Percentiles rank a stretch among this genome's conserved stretches.
phyloP scores from a whole-genome alignment of 768 basidiomycete species.

The Panaeolus cyanescens region DNA sequence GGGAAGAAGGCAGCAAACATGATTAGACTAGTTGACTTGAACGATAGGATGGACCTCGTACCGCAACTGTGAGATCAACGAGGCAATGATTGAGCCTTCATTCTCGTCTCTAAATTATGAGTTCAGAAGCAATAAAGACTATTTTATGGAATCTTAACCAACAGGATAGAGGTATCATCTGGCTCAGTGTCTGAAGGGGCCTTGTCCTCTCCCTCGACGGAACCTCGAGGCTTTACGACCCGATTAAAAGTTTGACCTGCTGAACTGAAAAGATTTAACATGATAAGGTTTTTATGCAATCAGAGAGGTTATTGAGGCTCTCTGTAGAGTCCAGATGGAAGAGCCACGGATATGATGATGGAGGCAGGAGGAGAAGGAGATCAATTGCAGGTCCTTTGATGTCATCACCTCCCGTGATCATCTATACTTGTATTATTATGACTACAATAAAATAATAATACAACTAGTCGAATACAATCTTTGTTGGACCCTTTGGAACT shows the following conservation, averaged over 20 bases:
- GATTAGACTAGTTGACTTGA: conserved; percentile 3
- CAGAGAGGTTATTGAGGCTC: conserved; percentile 4
- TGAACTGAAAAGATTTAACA: conserved; percentile 82
- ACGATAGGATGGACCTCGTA: conserved; percentile 45
- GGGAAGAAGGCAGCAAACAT: conserved; percentile 1
- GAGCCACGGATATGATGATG: background rate
- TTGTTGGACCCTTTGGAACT: conserved; percentile 63
- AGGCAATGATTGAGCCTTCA: conserved; percentile 87
- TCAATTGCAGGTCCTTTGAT: conserved; percentile 10
- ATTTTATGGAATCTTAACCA: conserved; percentile 37
- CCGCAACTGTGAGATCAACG: conserved; percentile 81
- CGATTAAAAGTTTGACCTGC: conserved; percentile 60
- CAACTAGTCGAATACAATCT: conserved; percentile 65
- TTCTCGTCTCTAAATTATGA: conserved; percentile 75
- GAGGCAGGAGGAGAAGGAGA: background rate
- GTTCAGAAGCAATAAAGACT: conserved; percentile 36
- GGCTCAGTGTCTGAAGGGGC: conserved; percentile 82
- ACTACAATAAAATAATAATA: background rate
- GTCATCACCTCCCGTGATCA: conserved; percentile 14
- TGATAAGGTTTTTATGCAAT: conserved; percentile 28
- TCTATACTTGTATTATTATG: background rate
- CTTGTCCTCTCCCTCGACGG: conserved; percentile 66
- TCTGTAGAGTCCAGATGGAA: background rate
- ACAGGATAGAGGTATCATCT: conserved; percentile 90
- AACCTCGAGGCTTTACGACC: conserved; percentile 63